Base-by-base conservation (phyloP, 306 rosid species). In the Fragaria vesca region DNA sequence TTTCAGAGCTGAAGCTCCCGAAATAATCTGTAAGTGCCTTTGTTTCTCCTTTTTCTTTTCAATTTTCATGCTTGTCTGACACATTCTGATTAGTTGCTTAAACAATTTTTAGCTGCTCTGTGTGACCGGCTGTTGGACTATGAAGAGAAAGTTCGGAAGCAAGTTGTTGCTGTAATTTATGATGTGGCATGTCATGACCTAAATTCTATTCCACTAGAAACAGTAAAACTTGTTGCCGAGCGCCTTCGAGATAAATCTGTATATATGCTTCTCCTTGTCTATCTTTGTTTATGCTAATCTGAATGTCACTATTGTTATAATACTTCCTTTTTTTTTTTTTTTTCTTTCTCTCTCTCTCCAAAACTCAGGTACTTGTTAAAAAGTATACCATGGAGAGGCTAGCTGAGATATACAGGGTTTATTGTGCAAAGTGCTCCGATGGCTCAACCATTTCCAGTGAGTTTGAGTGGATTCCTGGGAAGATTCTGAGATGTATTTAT, bases 181-280 rank as follows among this genome's bases (percentile, higher is more conserved):
- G 99, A 96, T 79, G 96, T 96, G 76, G 91, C 92, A 20, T 91
- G 97, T 73, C 91, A 85, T 77, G 85, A 88, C 66, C 78, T 80
- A 21, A 82, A 85, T 78, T 93, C 96, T 43, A 78, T 91, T 86
- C 91, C 93, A 5, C 85, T 86, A 77, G 99, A 91, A 83, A 89
- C 93, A 20, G 79, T 96, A 80, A 91, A 93, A 85, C 96, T 93
- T 82, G 93, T 96, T 79, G 97, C 99, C 0, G 99, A 93, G 72
- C 96, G 99, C 62, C 94, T 96, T 78, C 97, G 98, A 73, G 99
- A 96, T 83, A 96, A 91, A 91, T 96, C 99, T 84, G 99, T 96
- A 93, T 66, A 74, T 79, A 81, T 80, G 76, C 74, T 68, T 85
- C 42, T 74, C 66, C 62, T 20, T 30, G 7, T 36, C 30, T 70